Conservation (phyloP, 163 green algal genomes). For the Scenedesmus sp. region DNA sequence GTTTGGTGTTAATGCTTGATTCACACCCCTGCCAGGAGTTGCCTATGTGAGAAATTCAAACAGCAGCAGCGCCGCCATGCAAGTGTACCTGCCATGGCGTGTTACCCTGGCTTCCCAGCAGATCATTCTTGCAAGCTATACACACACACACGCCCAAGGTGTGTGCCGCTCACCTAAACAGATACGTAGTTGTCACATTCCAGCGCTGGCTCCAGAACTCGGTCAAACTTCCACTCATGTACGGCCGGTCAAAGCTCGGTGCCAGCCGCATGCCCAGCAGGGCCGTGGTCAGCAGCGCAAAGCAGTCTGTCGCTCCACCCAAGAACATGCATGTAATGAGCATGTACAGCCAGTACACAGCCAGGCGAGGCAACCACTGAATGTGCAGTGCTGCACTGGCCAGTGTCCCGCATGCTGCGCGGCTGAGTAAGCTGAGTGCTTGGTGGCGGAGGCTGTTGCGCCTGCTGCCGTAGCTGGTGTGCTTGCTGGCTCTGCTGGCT, state of each 20-base stretch:
- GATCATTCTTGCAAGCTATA: neutral
- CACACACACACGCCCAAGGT: neutral
- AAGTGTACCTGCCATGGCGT: neutral
- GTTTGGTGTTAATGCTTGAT: too few species aligned
- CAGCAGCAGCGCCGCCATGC: too few species aligned
- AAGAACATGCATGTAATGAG: neutral
- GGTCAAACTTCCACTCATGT: neutral
- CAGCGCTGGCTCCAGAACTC: conserved; percentile 23
- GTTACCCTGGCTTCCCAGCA: neutral
- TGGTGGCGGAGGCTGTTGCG: neutral
- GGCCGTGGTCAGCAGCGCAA: neutral
- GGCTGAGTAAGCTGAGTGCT: neutral
- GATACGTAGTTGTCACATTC: conserved; percentile 11
- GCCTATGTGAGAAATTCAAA: too few species aligned
- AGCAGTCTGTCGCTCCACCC: neutral
- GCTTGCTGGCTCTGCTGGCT: neutral
- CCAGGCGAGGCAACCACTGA: neutral
- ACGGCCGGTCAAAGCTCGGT: conserved; percentile 19
- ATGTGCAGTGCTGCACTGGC: neutral
- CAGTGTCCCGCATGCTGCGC: neutral
- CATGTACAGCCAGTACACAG: conserved; percentile 2
- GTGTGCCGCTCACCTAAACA: neutral
- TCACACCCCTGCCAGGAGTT: too few species aligned
- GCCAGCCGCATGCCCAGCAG: conserved; percentile 5
- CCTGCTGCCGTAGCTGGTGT: neutral